Conservation (phyloP, 768 basidiomycete species). For the Neoboletus magnificus region DNA sequence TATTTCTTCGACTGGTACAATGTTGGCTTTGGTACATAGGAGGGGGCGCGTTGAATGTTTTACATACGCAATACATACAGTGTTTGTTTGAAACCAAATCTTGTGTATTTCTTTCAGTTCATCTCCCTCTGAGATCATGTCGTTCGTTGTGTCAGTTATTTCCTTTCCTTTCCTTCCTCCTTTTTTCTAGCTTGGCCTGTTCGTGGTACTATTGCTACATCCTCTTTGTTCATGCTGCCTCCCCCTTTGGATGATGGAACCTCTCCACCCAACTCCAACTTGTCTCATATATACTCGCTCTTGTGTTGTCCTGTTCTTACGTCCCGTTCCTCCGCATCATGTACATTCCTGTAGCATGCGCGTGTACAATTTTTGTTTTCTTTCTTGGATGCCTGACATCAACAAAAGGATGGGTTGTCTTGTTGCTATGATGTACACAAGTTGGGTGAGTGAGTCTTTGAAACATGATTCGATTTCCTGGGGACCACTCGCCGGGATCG, state of each 20-base stretch:
- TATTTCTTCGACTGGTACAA: slow-evolving; percentile 25
- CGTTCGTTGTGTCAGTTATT: background rate
- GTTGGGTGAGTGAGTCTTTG: no score
- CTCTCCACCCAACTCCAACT: background rate
- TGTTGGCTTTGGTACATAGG: slow-evolving; percentile 25
- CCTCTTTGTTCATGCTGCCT: background rate
- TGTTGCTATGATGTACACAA: no score
- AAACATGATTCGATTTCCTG: no score
- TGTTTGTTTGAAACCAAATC: slow-evolving; percentile 14
- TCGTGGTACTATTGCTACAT: background rate
- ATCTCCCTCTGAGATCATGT: background rate
- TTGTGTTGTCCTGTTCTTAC: background rate
- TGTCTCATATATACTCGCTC: background rate
- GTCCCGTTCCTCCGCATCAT: background rate
- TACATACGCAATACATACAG: slow-evolving; percentile 21
- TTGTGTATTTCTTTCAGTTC: slow-evolving; percentile 10
- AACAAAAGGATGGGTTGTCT: background rate
- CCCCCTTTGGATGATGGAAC: slow-evolving; percentile 1
- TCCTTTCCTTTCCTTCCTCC: background rate
- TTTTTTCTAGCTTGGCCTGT: background rate
- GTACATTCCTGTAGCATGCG: slow-evolving; percentile 38
- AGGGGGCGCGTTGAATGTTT: slow-evolving; percentile 13
- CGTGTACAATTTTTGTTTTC: slow-evolving; percentile 29
- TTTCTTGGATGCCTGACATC: background rate
- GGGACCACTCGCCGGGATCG: no score